Conservation (phyloP, 1,139 yeast species). For the Yamadazyma taylorii region DNA sequence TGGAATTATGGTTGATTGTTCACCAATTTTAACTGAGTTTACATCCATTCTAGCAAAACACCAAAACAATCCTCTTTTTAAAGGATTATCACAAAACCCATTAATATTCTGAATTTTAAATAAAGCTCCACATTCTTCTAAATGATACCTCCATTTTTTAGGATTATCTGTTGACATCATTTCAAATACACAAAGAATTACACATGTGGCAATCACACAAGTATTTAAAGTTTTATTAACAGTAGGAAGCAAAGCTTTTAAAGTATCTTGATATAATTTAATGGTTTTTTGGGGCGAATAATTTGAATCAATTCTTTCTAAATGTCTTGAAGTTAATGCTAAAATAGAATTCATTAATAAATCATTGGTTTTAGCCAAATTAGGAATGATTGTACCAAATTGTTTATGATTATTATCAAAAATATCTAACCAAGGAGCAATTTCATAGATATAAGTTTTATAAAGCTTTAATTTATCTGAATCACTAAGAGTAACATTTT, state of each 20-base stretch:
- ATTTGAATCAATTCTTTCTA: conserved; percentile 20
- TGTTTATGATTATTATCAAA: conserved; percentile 27
- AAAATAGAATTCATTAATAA: conserved; percentile 26
- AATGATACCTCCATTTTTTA: conserved; percentile 34
- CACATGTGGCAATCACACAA: conserved; percentile 26
- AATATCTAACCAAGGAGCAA: conserved; percentile 37
- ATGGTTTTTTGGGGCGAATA: conserved; percentile 19
- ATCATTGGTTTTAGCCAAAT: conserved; percentile 19
- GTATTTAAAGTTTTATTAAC: conserved; percentile 24
- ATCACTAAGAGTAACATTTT: conserved; percentile 6
- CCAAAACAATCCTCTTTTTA: conserved; percentile 37
- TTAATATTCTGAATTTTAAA: conserved; percentile 34
- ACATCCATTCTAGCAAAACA: conserved; percentile 40
- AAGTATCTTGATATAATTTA: conserved; percentile 24
- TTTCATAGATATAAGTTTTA: conserved; percentile 28
- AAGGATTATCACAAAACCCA: conserved; percentile 29
- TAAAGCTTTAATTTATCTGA: conserved; percentile 22
- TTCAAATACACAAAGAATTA: conserved; percentile 32
- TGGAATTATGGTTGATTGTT: conserved; percentile 31
- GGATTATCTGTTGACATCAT: conserved; percentile 36
- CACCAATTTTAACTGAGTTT: conserved; percentile 34
- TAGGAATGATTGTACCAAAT: conserved; percentile 25
- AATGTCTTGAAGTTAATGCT: conserved; percentile 31
- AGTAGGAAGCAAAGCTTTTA: conserved; percentile 27
- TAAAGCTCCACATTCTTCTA: conserved; percentile 38